These are phyloP conservation scores for Plantago ovata DNA, from an alignment of 257 asterid genomes.

Conservation along the genomic window DNA sequence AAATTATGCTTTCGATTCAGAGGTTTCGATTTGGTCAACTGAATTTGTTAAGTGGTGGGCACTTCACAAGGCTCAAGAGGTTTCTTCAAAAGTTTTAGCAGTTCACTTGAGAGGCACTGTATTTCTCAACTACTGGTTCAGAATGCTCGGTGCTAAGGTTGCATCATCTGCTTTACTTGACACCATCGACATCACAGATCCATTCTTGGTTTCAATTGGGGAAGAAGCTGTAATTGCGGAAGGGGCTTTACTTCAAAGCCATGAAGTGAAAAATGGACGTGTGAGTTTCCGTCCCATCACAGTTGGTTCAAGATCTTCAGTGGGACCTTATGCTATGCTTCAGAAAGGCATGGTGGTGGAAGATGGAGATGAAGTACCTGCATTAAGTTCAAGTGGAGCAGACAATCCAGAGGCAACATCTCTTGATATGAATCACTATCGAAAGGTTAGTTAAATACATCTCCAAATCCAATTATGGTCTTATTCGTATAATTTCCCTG, in stretches of 20 bases:
- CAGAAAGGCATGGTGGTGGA: constrained; percentile 40
- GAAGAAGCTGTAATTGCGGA: constrained; percentile 51
- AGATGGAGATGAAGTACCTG: constrained; percentile 46
- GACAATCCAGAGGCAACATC: constrained; percentile 18
- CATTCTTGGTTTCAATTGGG: constrained; percentile 54
- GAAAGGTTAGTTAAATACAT: constrained; percentile 31
- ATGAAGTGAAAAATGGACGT: constrained; percentile 56
- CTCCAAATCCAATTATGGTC: too few relatives aligned
- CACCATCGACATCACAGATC: constrained; percentile 62
- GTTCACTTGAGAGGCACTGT: constrained; percentile 70
- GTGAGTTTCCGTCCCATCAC: constrained; percentile 41
- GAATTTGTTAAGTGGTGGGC: constrained; percentile 83
- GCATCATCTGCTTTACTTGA: constrained; percentile 51
- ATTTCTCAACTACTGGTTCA: constrained; percentile 58
- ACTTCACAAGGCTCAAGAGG: constrained; percentile 58
- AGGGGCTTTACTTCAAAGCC: constrained; percentile 65
- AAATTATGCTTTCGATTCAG: constrained; percentile 39
- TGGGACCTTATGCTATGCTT: constrained; percentile 62
- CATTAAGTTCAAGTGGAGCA: constrained; percentile 28
- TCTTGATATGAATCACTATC: constrained; percentile 15
- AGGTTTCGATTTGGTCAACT: constrained; percentile 56
- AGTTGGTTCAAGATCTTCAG: constrained; percentile 43
- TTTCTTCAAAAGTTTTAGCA: constrained; percentile 62
- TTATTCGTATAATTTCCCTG: too few relatives aligned
- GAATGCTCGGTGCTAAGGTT: constrained; percentile 59